Conservation (phyloP, 257 asterid genomes). For the Petunia secreta region DNA sequence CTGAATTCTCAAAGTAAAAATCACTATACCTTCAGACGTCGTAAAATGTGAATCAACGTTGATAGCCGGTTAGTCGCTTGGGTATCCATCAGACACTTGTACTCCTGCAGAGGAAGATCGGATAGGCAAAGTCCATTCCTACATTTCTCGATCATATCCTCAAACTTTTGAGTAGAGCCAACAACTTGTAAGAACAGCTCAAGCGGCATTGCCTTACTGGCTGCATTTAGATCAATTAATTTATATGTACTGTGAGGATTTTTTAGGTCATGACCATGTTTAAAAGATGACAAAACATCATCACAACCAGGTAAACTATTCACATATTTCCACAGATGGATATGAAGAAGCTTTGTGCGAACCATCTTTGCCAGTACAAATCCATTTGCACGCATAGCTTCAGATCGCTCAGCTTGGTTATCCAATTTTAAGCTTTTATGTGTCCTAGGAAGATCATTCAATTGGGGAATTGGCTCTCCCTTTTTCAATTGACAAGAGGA, state of each 20-base stretch:
- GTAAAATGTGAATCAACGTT: slow-evolving; percentile 68
- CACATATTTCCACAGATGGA: slow-evolving; percentile 73
- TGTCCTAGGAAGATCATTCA: slow-evolving; percentile 74
- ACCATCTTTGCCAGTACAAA: slow-evolving; percentile 83
- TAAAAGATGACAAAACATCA: slow-evolving; percentile 52
- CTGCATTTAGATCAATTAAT: slow-evolving; percentile 64
- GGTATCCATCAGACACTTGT: slow-evolving; percentile 67
- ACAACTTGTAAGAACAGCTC: slow-evolving; percentile 84
- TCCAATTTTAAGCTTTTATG: slow-evolving; percentile 45
- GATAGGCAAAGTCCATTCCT: slow-evolving; percentile 63
- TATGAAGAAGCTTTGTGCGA: slow-evolving; percentile 83
- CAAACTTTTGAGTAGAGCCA: slow-evolving; percentile 71
- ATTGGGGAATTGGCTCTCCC: slow-evolving; percentile 50
- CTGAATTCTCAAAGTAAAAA: neutral
- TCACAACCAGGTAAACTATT: slow-evolving; percentile 57
- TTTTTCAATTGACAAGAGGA: slow-evolving; percentile 52
- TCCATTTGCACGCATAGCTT: slow-evolving; percentile 77
- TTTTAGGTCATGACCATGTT: slow-evolving; percentile 52
- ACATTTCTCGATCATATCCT: slow-evolving; percentile 70
- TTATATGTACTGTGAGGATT: slow-evolving; percentile 81
- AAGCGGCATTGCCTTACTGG: slow-evolving; percentile 79
- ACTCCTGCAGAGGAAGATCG: slow-evolving; percentile 76
- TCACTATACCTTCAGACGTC: slow-evolving; percentile 74
- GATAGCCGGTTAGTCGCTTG: slow-evolving; percentile 79
- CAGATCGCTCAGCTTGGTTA: slow-evolving; percentile 58